A percentile compares a stretch with the other conserved stretches of the same genome.
Conservation (phyloP, 106 monocot species). For the Hemerocallis citrina region DNA sequence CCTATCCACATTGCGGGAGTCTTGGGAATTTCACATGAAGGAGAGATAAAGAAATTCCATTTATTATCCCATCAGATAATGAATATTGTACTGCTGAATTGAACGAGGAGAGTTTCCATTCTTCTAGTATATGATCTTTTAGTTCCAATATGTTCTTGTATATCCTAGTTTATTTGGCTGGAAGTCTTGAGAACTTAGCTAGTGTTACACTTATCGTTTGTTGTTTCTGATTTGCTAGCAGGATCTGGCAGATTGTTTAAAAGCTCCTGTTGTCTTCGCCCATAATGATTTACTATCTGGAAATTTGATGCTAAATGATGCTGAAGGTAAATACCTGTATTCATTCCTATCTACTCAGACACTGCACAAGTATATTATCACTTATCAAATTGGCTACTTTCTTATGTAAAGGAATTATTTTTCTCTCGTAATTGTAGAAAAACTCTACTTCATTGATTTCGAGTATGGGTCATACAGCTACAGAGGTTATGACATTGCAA, state of each 20-base stretch:
- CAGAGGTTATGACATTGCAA: conserved; percentile 96
- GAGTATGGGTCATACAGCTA: conserved; percentile 99
- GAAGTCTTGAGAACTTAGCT: neutral
- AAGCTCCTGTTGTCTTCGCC: conserved; percentile 73
- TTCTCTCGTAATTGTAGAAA: conserved; percentile 31
- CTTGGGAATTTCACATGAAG: no score
- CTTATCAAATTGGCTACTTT: neutral
- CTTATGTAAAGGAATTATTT: neutral
- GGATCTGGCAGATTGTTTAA: conserved; percentile 54
- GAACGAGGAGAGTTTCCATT: no score
- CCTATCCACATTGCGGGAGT: no score
- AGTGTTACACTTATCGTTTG: neutral
- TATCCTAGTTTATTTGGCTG: neutral
- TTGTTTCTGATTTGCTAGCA: conserved; percentile 9
- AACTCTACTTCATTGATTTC: conserved; percentile 90
- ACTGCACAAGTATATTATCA: neutral
- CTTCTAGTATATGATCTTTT: no score
- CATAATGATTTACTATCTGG: conserved; percentile 96
- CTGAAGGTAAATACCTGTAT: conserved; percentile 38
- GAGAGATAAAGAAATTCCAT: no score
- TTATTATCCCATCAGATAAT: no score
- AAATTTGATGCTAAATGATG: conserved; percentile 81
- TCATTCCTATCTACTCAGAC: neutral
- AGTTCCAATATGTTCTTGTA: no score
- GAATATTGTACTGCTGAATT: no score